Evolutionary conservation across 129 eudicot species (phyloP).

Genomic region (Pseudognaphalium luteoalbum): DNA sequence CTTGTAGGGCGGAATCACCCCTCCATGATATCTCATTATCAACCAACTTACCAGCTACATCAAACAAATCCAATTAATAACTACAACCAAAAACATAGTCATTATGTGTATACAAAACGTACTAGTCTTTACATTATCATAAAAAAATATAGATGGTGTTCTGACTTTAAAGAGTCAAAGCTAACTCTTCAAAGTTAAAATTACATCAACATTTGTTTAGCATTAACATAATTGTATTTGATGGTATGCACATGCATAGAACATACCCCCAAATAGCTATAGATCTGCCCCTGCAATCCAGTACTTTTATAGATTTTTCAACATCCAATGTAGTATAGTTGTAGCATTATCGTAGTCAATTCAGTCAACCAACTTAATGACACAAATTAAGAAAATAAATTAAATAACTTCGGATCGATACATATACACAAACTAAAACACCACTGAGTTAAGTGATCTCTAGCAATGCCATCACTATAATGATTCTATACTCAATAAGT

Average conservation of each 20-base stretch:
- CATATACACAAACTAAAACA: conserved; percentile 20
- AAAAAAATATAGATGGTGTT: background rate
- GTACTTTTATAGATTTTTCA: background rate
- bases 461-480: conserved; percentile 10
- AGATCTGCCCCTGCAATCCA: conserved; percentile 8
- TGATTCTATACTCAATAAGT: background rate
- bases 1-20: conserved; percentile 86
- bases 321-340: background rate
- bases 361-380: conserved; percentile 12
- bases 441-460: background rate
- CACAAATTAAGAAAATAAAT: background rate
- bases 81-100: background rate
- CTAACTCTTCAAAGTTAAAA: background rate
- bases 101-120: background rate
- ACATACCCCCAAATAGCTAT: background rate
- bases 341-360: background rate
- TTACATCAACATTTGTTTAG: background rate
- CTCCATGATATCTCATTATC: conserved; percentile 80
- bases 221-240: background rate
- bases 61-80: background rate
- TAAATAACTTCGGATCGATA: conserved; percentile 17
- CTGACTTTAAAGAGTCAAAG: conserved; percentile 18
- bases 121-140: background rate
- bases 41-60: conserved; percentile 83
- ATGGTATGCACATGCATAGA: background rate